Evolutionary conservation across 768 basidiomycete species (phyloP), one percentile per base, ranked within the genome.

Genomic region (Tricholoma saponaceum): DNA sequence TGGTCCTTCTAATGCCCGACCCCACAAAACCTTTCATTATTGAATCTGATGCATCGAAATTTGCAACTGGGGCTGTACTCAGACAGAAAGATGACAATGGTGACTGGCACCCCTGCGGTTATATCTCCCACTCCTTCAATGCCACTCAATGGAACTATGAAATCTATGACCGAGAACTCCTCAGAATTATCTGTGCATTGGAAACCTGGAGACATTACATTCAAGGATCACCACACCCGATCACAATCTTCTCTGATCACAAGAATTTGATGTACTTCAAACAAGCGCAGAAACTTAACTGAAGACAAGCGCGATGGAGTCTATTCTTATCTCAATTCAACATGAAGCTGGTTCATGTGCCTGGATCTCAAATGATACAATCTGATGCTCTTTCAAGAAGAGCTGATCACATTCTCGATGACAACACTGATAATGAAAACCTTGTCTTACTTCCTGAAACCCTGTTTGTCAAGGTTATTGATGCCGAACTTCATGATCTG

Each of bases 81-180:
- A 60, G 64, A 0, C 76, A 79, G 58, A 18, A 59, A 35, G 65
- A 68, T 23, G 30, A 49, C 1, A 56, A 68, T 23, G 54, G 66
- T n/a, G 44, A 54, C 1, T 72, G 68, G 65, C 68, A 70, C 4
- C 76, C 77, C 0, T 64, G 79, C 4, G 71, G 69, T 0, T 81
- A 70, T 54, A 39, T 39, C 57, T 67, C 0, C 12, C 44, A 59
- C 22, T 49, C 63, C 1, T 54, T 70, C 32, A 56, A 47, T 35
- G 46, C 55, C 0, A 67, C 69, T 0, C 72, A 81, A 58, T 41
- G 59, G 9, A 73, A 74, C 60, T 73, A 72, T 56, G 64, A 73
- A 16, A 70, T 73, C 53, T 70, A 77, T 52, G 75, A 82, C 63
- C 70, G 71, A 55, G 79, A 82, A 64, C 52, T 80, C 3, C 66